phyloP scores from a whole-genome alignment of 208 protist species.

The Trypanosoma conorhini region DNA sequence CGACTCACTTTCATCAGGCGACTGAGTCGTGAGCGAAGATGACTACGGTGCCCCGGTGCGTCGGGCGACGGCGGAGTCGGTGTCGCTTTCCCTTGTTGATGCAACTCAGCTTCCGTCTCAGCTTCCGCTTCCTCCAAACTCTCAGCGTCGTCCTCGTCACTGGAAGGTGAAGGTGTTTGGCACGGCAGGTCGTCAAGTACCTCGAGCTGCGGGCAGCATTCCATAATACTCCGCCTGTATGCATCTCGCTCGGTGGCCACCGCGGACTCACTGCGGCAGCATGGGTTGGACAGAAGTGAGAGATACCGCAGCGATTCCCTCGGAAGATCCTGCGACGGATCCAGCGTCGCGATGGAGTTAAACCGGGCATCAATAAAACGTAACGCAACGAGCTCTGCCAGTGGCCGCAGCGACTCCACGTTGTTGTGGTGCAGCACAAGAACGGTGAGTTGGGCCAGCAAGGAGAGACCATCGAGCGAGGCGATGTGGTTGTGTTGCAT shows the following conservation, averaged over 20 bases:
- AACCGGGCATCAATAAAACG: constrained; percentile 60
- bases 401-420: constrained; percentile 44
- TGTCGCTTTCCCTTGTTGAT: background rate
- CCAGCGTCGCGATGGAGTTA: constrained; percentile 49
- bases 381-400: constrained; percentile 46
- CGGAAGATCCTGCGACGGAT: constrained; percentile 48
- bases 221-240: constrained; percentile 19
- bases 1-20: constrained; percentile 10
- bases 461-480: constrained; percentile 55
- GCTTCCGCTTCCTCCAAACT: background rate
- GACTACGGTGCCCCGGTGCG: background rate
- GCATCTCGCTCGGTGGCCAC: constrained; percentile 7
- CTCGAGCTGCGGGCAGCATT: constrained; percentile 40
- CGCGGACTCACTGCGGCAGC: constrained; percentile 17
- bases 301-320: constrained; percentile 50
- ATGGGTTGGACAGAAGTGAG: constrained; percentile 58
- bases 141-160: constrained; percentile 8
- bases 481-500: constrained; percentile 70
- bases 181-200: constrained; percentile 44
- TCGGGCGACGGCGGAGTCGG: background rate
- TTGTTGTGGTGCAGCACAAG: constrained; percentile 79
- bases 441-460: constrained; percentile 64
- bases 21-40: background rate
- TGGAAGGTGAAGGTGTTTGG: background rate
- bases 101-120: background rate